Evolutionary conservation across 345 rosid genomes (phyloP).

Genomic region (Hibiscus mutabilis): DNA sequence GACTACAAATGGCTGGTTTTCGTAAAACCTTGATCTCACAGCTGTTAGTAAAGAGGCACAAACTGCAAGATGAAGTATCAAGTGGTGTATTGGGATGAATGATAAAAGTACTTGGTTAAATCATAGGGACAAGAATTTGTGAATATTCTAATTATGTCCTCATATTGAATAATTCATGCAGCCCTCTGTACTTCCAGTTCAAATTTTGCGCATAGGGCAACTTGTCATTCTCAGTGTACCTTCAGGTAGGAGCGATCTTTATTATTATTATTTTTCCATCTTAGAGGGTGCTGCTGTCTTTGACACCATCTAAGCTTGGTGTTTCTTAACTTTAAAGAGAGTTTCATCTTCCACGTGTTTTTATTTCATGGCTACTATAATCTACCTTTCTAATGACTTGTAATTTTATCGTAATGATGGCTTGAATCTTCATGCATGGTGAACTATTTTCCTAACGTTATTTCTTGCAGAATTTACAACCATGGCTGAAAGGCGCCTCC

Average conservation of each 20-base stretch:
- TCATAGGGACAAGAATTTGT: neutral
- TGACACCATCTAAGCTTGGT: neutral
- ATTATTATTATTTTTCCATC: neutral
- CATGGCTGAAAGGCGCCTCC: constrained; percentile 72
- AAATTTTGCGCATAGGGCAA: constrained; percentile 76
- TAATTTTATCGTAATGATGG: neutral
- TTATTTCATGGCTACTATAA: neutral
- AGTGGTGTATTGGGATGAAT: neutral
- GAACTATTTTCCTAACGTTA: neutral
- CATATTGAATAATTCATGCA: constrained; percentile 25
- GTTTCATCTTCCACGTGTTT: neutral
- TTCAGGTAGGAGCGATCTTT: constrained; percentile 47
- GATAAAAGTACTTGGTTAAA: neutral
- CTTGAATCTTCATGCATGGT: neutral
- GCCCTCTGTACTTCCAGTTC: constrained; percentile 94
- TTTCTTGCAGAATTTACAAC: constrained; percentile 55
- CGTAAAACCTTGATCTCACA: neutral
- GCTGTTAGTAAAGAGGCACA: neutral
- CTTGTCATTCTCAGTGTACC: constrained; percentile 87
- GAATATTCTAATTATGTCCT: neutral
- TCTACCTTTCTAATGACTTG: neutral
- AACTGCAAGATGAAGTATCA: neutral
- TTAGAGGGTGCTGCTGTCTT: neutral
- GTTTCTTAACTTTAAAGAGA: neutral
- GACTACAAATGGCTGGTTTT: neutral